Evolutionary conservation across 1,284 basidiomycete genomes (phyloP), one percentile per base, ranked within the genome.

Genomic region (Cryptococcus wingfieldii): DNA sequence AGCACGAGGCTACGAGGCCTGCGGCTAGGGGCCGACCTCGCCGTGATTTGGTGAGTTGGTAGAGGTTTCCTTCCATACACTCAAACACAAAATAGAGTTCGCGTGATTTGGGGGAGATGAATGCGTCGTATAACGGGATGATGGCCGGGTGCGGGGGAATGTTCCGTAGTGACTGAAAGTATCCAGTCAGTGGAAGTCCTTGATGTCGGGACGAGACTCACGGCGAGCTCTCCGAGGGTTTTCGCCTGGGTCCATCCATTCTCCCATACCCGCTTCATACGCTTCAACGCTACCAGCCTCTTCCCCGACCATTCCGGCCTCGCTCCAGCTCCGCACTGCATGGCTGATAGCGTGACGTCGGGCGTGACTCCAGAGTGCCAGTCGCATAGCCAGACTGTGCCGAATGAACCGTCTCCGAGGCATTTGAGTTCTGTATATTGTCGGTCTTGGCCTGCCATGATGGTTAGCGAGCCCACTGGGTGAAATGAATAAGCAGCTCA

Each of bases 41-140:
- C 59, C 96, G 86, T 37, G 94, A 87, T 80, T 96, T 98, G 77
- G 97, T 96, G 78, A 99, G 88, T 78, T 99, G 96, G 78, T 96
- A 98, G 56, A 99, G 84, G 77, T 99, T 98, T 67, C 96, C 96
- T 78, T 99, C 96, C 96, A 99, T 98, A 74, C 93, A 94, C 79
- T 99, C 96, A 77, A 99, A 98, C 51, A 98, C 96, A 73, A 98
- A 98, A 78, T 98, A 97, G 65, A 99, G 89, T 78, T 98, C 93
- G 76, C 89, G 90, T 53, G 90, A 86, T 61, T 86, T 83, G 1
- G 94, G 94, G 47, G 94, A 86, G 66, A 98, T 88, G 79, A 98
- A 99, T 69, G 93, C 95, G 78, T 99, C 96, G 81, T 98, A 98
- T 61, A 99, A 83, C 51, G 96, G 94, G 74, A 99, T 98, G 79